A percentile compares a stretch with the other conserved stretches of the same genome.
phyloP scores from a whole-genome alignment of 768 basidiomycete genomes.

The Pleurotus ostreatus region DNA sequence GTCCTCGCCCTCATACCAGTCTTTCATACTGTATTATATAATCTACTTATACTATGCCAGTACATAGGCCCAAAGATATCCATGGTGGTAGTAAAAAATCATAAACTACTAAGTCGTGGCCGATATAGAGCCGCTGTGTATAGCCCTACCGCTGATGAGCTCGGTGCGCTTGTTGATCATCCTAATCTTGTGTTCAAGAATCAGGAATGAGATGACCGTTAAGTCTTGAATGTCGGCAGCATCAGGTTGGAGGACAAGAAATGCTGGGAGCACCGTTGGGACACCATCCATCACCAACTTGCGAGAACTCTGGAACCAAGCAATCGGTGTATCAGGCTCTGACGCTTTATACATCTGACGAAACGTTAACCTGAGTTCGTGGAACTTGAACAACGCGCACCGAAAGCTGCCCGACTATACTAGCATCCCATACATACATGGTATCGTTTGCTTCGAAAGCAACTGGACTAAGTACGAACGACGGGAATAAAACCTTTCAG shows the following conservation, averaged over 20 bases:
- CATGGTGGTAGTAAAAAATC: too few species aligned
- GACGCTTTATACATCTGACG: too few species aligned
- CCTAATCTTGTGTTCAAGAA: constrained; percentile 20
- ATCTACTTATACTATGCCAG: too few species aligned
- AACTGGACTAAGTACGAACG: constrained; percentile 15
- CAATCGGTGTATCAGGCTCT: constrained; percentile 14
- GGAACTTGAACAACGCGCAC: constrained; percentile 5
- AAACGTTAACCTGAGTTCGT: too few species aligned
- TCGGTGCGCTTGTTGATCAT: neutral
- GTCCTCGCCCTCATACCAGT: too few species aligned
- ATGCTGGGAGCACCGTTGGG: constrained; percentile 12
- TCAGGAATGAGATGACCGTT: constrained; percentile 19
- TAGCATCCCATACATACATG: constrained; percentile 18
- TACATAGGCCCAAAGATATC: too few species aligned
- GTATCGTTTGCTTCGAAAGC: constrained; percentile 17
- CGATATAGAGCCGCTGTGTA: too few species aligned
- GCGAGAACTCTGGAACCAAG: constrained; percentile 21
- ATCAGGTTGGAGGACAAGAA: constrained; percentile 18
- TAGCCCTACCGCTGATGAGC: neutral
- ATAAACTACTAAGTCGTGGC: too few species aligned
- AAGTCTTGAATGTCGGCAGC: constrained; percentile 20
- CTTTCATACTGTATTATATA: too few species aligned
- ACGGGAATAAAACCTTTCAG: neutral
- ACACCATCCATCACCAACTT: constrained; percentile 10
- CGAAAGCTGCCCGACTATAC: constrained; percentile 15